These are phyloP conservation scores for Ilyonectria robusta DNA, from an alignment of 2,329 filamentous ascomycete genomes.

Conservation along the genomic window DNA sequence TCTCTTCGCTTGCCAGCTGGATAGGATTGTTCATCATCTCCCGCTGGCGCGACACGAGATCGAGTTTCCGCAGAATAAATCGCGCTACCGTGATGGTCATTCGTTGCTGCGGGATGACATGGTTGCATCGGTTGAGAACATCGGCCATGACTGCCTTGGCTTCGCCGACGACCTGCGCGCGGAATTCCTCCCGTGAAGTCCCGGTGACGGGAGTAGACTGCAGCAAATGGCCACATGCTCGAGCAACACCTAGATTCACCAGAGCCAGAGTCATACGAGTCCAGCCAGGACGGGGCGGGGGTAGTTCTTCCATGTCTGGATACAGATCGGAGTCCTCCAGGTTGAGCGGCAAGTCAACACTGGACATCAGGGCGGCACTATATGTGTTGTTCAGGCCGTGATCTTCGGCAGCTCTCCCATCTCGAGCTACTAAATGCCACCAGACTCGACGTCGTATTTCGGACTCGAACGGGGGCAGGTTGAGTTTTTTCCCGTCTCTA, in stretches of 20 bases:
- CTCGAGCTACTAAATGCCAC: constrained; percentile 66
- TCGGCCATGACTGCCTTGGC: constrained; percentile 52
- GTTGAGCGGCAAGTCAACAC: constrained; percentile 69
- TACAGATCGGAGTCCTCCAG: constrained; percentile 65
- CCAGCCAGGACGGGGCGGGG: constrained; percentile 63
- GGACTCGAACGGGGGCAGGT: constrained; percentile 66
- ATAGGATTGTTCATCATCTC: constrained; percentile 46
- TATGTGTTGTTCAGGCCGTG: constrained; percentile 59
- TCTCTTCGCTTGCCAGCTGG: constrained; percentile 49
- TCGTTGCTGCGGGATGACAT: constrained; percentile 62
- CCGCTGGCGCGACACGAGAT: constrained; percentile 66
- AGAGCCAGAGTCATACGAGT: constrained; percentile 71
- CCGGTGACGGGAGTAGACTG: constrained; percentile 34
- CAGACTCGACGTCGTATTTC: constrained; percentile 71
- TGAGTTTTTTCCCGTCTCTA: constrained; percentile 62
- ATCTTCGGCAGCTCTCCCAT: constrained; percentile 68
- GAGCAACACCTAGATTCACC: constrained; percentile 65
- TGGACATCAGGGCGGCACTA: constrained; percentile 32
- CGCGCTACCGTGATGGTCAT: constrained; percentile 48
- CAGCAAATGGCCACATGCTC: constrained; percentile 43
- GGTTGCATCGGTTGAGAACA: constrained; percentile 60
- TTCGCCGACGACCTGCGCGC: constrained; percentile 58
- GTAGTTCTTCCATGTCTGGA: constrained; percentile 64
- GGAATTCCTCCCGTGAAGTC: constrained; percentile 48
- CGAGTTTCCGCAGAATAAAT: constrained; percentile 53